Evolutionary conservation across 805 yeast species (phyloP), one percentile per base, ranked within the genome.

Genomic region (Peterozyma xylosa): DNA sequence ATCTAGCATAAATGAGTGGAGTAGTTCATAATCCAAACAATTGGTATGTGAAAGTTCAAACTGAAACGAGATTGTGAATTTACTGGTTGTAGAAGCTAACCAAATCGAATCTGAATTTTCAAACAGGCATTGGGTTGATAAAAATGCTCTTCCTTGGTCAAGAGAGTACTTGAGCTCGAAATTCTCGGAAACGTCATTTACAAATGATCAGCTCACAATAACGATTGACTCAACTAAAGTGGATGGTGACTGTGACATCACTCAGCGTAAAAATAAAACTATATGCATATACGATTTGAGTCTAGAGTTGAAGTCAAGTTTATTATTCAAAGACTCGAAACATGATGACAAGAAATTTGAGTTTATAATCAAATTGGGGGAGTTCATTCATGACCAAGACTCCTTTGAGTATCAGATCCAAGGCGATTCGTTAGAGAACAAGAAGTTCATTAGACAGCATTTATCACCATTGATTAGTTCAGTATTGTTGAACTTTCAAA

Each of bases 11-110:
- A 21, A 21, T 21, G 27, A 21, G 27, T 7, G 47, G 47, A 15
- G 97, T 86, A 34, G 90, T 93, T 30, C 85, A 88, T 67, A 93
- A 91, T 73, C 98, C 98, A 35, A 93, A 93, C 66, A 91, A 91
- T 69, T 91, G 99, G 47, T 44, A 41, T 40, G 47, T 44, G 17
- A 6, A 10, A 4, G 14, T 11, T 27, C 10, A 9, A 9, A n/a
- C 6, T 14, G 10, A 17, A 21, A 38, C 7, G 18, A 11, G 34
- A n/a, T 13, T 9, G 5, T 32, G 9, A 32, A 11, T 32, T 32
- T 11, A 4, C 9, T 5, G 14, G 14, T 3, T 13, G 15, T 13
- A 5, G 34, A 32, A 32, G 13, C 13, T 13, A 32, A 32, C 13
- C 14, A 32, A 32, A 11, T 32, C 34, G 5, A 32, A 32, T 14